These are phyloP conservation scores for Backusella australiensis DNA, from an alignment of 192 early-diverging fungal genomes.

Conservation along the genomic window DNA sequence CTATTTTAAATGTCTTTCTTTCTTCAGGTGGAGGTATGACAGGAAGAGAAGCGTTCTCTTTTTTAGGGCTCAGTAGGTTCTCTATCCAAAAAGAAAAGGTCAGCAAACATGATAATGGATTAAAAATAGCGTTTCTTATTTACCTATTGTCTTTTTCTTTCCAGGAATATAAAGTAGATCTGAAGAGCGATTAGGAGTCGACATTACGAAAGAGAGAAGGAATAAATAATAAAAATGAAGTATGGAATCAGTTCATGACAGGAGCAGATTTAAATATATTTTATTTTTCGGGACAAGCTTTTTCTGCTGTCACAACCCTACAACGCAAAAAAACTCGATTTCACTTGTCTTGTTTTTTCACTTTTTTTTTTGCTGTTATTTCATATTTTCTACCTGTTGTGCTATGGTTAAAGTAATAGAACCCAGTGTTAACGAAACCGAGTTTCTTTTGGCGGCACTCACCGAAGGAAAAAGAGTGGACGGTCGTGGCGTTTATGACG, in stretches of 20 bases:
- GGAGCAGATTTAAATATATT: not conserved
- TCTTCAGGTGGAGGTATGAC: slow-evolving; percentile 32
- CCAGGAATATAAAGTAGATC: slow-evolving; percentile 17
- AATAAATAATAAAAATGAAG: not conserved
- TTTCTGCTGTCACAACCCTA: not conserved
- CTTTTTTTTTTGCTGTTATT: not conserved
- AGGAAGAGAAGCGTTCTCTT: not conserved
- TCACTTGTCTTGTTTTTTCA: not conserved
- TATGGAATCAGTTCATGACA: not conserved
- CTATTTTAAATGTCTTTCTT: slow-evolving; percentile 44
- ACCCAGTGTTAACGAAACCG: slow-evolving; percentile 59
- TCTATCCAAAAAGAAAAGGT: not conserved
- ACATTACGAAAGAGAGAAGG: not conserved
- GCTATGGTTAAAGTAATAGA: slow-evolving; percentile 43
- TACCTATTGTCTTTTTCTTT: slow-evolving; percentile 16
- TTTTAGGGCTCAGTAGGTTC: not conserved
- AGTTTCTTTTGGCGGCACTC: slow-evolving; percentile 74
- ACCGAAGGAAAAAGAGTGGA: slow-evolving; percentile 71
- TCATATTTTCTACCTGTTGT: not conserved
- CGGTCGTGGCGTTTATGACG: slow-evolving; percentile 73
- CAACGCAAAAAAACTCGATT: not conserved
- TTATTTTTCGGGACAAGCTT: not conserved
- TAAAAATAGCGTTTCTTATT: not conserved
- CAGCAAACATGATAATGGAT: no score
- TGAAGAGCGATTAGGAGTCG: not conserved